Percentiles rank a stretch among this genome's conserved stretches.
Evolutionary conservation across 352 stramenopile species (phyloP).

Genomic region (Elongisporangium prolatum): DNA sequence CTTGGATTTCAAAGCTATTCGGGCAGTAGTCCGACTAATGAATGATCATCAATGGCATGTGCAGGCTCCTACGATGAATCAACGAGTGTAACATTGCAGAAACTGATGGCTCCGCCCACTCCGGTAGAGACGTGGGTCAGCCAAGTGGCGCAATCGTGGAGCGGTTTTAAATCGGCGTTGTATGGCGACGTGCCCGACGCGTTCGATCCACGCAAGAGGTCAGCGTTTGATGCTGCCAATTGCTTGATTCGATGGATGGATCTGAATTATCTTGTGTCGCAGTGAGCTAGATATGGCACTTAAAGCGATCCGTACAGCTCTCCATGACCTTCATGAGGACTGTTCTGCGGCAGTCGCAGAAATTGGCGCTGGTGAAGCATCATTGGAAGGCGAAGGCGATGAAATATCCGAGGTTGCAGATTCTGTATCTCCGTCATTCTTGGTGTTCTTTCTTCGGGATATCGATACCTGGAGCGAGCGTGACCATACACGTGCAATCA

Average conservation of each 20-base stretch:
- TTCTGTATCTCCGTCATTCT: slow-evolving; percentile 1
- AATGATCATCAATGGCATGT: no score
- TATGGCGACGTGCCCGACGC: slow-evolving; percentile 36
- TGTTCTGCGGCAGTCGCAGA: background rate
- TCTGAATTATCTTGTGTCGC: background rate
- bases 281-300: slow-evolving; percentile 7
- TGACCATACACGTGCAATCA: slow-evolving; percentile 29
- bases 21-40: background rate
- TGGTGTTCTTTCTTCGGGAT: slow-evolving; percentile 58
- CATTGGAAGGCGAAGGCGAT: background rate
- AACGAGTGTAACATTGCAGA: slow-evolving; percentile 24
- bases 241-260: background rate
- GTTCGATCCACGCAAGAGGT: slow-evolving; percentile 32
- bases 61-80: slow-evolving; percentile 30
- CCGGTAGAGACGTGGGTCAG: slow-evolving; percentile 16
- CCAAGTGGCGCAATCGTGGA: slow-evolving; percentile 30
- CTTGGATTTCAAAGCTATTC: no score
- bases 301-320: slow-evolving; percentile 6
- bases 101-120: slow-evolving; percentile 21
- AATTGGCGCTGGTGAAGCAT: background rate
- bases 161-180: slow-evolving; percentile 29
- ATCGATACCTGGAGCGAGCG: slow-evolving; percentile 39
- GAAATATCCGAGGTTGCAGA: background rate
- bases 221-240: background rate
- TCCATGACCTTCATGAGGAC: slow-evolving; percentile 3